Evolutionary conservation across 345 rosid genomes (phyloP), one percentile per base, ranked within the genome.

Genomic region (Brassica juncea): DNA sequence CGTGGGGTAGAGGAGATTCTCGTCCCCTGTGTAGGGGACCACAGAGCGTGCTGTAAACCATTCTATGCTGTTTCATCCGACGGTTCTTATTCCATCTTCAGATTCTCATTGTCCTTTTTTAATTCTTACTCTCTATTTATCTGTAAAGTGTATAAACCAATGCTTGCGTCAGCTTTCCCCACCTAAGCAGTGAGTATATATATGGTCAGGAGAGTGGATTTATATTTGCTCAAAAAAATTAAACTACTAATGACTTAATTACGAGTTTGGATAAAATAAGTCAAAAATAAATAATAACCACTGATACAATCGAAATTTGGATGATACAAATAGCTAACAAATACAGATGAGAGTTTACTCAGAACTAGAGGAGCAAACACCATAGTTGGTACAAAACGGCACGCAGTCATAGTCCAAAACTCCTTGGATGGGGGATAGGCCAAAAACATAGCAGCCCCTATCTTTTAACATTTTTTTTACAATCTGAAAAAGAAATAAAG

Each of bases 1-100:
- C 80, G 52, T 81, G 80, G 77, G 32, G 68, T 39, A 8, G 37
- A 16, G 31, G 28, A 35, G 62, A 75, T 54, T 59, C 31, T 44
- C 7, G 1, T 80, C 62, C 27, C 71, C 71, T 70, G 21, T 19
- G 55, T 1, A 27, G 77, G 86, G 87, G 87, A 85, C 87, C 87
- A 81, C 83, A 19, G 64, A 64, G 85, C 85, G 80, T 82, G 85
- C 82, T 44, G 78, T 84, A 27, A 73, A 73, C 73, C 79, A 25
- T 30, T 66, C 82, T 67, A 30, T 61, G 62, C 35, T 19, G 52
- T 81, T 54, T 49, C 59, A 82, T 81, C 84, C n/a, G 11, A 81
- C 80, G 84, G 83, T 58, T 23, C 34, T 19, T 31, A 15, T 72
- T 79, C 3, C 23, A 68, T 65, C 39, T 73, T 42, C 62, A 3